A percentile compares a stretch with the other conserved stretches of the same genome.
These are phyloP conservation scores for Iris macrosiphon DNA, from an alignment of 106 monocot species.

Conservation along the genomic window DNA sequence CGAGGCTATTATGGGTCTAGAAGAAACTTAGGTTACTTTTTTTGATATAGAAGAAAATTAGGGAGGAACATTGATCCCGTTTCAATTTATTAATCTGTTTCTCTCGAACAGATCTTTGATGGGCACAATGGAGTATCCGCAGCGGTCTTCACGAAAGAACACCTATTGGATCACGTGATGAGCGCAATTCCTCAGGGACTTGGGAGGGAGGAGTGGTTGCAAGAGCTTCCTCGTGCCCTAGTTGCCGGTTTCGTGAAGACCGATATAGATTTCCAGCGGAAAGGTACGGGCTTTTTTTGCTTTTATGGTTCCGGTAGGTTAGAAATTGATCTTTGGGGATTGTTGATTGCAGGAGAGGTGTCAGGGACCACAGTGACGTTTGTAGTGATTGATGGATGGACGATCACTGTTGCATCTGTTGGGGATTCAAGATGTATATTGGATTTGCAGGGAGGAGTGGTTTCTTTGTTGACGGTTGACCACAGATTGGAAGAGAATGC, in stretches of 20 bases:
- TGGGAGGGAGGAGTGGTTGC: constrained; percentile 79
- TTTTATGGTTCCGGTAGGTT: neutral
- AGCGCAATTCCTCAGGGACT: constrained; percentile 47
- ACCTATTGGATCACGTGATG: constrained; percentile 82
- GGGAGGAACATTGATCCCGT: no score
- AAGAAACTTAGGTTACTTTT: no score
- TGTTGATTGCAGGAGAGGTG: constrained; percentile 44
- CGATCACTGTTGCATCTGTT: constrained; percentile 90
- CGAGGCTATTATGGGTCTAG: no score
- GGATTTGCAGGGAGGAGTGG: constrained; percentile 61
- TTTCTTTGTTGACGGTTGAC: constrained; percentile 84
- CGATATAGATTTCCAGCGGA: constrained; percentile 91
- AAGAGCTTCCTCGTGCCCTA: constrained; percentile 72
- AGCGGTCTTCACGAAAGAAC: constrained; percentile 80
- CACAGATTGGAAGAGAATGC: constrained; percentile 93
- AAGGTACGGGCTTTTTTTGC: constrained; percentile 26
- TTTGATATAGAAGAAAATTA: no score
- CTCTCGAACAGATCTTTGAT: constrained; percentile 55
- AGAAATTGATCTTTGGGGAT: constrained; percentile 10
- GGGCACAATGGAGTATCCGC: constrained; percentile 97
- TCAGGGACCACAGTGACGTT: constrained; percentile 92
- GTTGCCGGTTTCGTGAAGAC: constrained; percentile 96
- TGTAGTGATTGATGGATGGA: constrained; percentile 84
- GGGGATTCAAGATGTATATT: constrained; percentile 96
- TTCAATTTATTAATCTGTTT: neutral